Conservation (phyloP, 805 yeast genomes). For the Ogataea nitratoaversa region DNA sequence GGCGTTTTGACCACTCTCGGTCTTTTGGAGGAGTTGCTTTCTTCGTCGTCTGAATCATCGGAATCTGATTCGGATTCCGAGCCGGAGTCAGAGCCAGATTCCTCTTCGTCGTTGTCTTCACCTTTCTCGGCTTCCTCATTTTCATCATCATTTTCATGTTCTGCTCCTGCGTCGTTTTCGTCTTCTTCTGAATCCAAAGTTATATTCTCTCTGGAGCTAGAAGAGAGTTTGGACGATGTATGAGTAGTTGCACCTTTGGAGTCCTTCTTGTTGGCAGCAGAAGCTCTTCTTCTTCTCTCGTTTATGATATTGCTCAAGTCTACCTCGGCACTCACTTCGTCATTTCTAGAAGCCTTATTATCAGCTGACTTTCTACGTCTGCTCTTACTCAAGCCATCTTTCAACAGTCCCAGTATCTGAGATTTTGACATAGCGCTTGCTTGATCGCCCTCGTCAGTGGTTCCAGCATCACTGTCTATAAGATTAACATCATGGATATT, state of each 20-base stretch:
- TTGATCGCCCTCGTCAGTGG: too few species aligned
- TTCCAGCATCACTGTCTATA: too few species aligned
- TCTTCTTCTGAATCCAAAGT: too few species aligned
- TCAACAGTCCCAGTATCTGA: conserved; percentile 14
- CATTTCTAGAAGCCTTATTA: conserved; percentile 23
- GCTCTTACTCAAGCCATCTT: conserved; percentile 16
- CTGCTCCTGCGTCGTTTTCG: too few species aligned
- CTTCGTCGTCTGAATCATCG: conserved; percentile 21
- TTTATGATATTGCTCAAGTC: conserved; percentile 18
- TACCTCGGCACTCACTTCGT: conserved; percentile 25
- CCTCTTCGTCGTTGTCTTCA: conserved; percentile 10
- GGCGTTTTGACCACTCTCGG: conserved; percentile 45
- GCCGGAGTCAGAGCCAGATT: conserved; percentile 11
- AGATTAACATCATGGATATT: too few species aligned
- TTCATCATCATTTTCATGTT: too few species aligned
- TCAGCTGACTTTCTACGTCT: conserved; percentile 25
- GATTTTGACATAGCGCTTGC: background rate
- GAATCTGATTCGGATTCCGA: conserved; percentile 17
- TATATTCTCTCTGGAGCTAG: too few species aligned
- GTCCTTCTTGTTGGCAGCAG: background rate
- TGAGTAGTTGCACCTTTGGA: too few species aligned
- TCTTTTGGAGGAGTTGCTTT: conserved; percentile 22
- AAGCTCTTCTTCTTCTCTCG: conserved; percentile 11
- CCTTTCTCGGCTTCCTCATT: conserved; percentile 1
- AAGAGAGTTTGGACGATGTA: too few species aligned